Percentiles rank a stretch among this genome's conserved stretches.
phyloP scores from a whole-genome alignment of 441 rosid genomes.

The Adansonia gregorii region DNA sequence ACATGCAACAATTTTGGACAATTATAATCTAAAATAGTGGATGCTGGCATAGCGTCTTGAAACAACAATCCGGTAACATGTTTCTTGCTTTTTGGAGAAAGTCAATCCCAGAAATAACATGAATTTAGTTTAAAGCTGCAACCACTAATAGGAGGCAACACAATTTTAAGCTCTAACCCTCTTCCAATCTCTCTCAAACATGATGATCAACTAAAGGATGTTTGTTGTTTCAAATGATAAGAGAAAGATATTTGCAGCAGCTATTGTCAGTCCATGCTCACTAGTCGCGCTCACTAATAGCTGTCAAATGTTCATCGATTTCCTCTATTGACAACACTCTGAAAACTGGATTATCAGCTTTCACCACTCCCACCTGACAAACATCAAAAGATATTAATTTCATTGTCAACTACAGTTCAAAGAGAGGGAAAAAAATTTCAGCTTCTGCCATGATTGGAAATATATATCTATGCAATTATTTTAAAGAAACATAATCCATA shows the following conservation, averaged over 20 bases:
- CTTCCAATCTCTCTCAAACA: not conserved
- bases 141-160: not conserved
- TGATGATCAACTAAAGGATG: constrained; percentile 20
- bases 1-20: not conserved
- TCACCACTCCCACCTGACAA: constrained; percentile 91
- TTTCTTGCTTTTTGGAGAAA: not conserved
- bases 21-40: not conserved
- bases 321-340: constrained; percentile 76
- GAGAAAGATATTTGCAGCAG: not conserved
- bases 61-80: not conserved
- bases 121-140: constrained; percentile 4
- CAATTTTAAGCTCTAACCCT: constrained; percentile 11
- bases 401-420: not conserved
- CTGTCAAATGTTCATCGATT: constrained; percentile 87
- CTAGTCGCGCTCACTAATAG: constrained; percentile 90
- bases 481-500: not conserved
- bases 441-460: not conserved
- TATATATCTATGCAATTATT: not conserved
- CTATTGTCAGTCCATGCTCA: constrained; percentile 25
- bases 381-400: not conserved
- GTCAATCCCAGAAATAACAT: constrained; percentile 3
- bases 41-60: not conserved
- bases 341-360: constrained; percentile 68
- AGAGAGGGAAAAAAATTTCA: not conserved
- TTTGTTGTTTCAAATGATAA: constrained; percentile 12